phyloP scores from a whole-genome alignment of 2,329 filamentous ascomycete genomes.

The Bipolaris zeicola region DNA sequence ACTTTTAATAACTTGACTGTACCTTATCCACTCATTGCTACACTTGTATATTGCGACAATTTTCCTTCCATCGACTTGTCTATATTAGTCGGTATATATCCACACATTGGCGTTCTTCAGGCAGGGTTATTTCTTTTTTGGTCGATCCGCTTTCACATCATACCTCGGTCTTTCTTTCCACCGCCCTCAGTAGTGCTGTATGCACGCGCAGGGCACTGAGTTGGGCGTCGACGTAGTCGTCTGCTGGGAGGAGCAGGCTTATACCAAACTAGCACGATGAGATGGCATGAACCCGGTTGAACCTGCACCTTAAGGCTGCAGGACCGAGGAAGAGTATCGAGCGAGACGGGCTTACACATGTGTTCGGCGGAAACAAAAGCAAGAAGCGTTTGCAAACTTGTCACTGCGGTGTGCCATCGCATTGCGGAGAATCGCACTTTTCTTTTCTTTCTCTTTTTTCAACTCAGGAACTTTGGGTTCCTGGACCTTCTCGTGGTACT shows the following conservation, averaged over 20 bases:
- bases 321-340: neutral
- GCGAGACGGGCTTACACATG: neutral
- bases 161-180: constrained; percentile 9
- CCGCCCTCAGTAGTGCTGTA: constrained; percentile 6
- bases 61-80: constrained; percentile 9
- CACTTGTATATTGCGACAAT: constrained; percentile 24
- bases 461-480: neutral
- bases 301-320: constrained; percentile 3
- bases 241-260: constrained; percentile 3
- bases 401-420: constrained; percentile 3
- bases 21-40: constrained; percentile 14
- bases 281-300: constrained; percentile 2
- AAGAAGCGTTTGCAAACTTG: constrained; percentile 6
- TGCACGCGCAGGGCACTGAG: constrained; percentile 15
- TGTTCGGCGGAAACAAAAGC: constrained; percentile 9
- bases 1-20: constrained; percentile 67
- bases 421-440: neutral
- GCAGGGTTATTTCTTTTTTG: neutral
- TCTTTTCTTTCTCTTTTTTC: neutral
- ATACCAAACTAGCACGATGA: neutral
- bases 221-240: constrained; percentile 6
- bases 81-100: constrained; percentile 16
- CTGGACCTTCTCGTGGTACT: neutral
- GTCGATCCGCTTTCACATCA: constrained; percentile 9
- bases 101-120: constrained; percentile 17